Base-by-base conservation (phyloP, 1,284 basidiomycete genomes). In the Rugosomyces carneus region DNA sequence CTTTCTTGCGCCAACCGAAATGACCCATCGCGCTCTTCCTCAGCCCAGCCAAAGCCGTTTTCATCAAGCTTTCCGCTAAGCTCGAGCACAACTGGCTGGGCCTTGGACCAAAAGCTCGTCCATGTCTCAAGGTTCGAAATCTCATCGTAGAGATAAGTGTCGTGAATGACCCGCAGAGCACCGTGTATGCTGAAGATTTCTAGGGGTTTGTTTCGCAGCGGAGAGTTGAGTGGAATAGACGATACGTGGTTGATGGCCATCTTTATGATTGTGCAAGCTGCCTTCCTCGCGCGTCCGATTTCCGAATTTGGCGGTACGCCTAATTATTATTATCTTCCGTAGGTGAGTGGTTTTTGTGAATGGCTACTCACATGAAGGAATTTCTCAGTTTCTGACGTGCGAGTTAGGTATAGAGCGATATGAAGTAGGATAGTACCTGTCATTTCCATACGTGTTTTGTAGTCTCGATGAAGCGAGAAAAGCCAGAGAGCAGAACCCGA, bases 151-250 rank as follows among this genome's bases (percentile, higher is more conserved):
- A 60, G 44, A 44, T 61, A 55, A 32, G 50, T 48, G 26, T 62
- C 58, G 41, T 55, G 53, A 23, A 61, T 38, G 8, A 53, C 50
- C 16, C 50, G 42, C 37, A 64, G 42, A 10, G 59, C 58, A 16
- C 54, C 58, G 24, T 58, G 55, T 2, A 61, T 38, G 19, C 50
- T 53, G 41, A 64, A 63, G 7, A 62, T 34, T 11, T 56, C 53
- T 3, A 50, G n/a, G 6, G 62, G 51, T 29, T 57, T 42, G 2
- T 40, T 40, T 2, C 60, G 57, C 7, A 60, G 19, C 0, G 55
- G 46, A 3, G 58, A 54, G 16, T 42, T 50, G 13, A 47, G 37
- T 1, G 60, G 57, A 8, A 63, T 40, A 5, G 55, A 53, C 0
- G 54, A 53, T 11, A 64, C 44, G 19, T 60, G 47, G 6, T 47